Percentiles rank a stretch among this genome's conserved stretches.
Conservation (phyloP, 352 stramenopile species). For the Phytophthora ramorum region DNA sequence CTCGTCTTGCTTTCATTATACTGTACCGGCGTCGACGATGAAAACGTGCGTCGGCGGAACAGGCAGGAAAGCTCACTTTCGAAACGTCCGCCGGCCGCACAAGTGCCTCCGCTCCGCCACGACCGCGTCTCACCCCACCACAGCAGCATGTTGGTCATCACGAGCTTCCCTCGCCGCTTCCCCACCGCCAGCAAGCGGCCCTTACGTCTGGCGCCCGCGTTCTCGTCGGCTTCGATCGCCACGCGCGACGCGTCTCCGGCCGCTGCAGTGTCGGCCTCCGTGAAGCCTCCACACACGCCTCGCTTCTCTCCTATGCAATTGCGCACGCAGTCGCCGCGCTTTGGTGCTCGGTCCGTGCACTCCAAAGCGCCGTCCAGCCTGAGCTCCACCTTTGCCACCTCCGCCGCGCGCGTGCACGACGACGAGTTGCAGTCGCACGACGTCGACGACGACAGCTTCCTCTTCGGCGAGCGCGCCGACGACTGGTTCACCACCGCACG, state of each 20-base stretch:
- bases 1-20: too few species aligned
- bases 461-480: conserved; percentile 67
- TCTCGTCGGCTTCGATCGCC: conserved; percentile 13
- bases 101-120: conserved; percentile 14
- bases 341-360: conserved; percentile 13
- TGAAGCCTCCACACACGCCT: conserved; percentile 24
- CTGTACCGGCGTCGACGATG: too few species aligned
- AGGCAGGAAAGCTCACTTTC: conserved; percentile 19
- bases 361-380: conserved; percentile 21
- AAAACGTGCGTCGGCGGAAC: conserved; percentile 18
- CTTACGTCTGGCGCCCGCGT: conserved; percentile 29
- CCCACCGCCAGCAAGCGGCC: conserved; percentile 73
- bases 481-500: conserved; percentile 80
- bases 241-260: conserved; percentile 19
- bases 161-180: conserved; percentile 83
- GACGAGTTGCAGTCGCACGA: conserved; percentile 32
- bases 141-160: conserved; percentile 79
- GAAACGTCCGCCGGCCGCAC: conserved; percentile 15
- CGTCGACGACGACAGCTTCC: conserved; percentile 60
- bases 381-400: conserved; percentile 36
- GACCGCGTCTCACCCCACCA: not conserved
- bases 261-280: conserved; percentile 30
- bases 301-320: conserved; percentile 9
- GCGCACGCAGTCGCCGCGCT: not conserved
- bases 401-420: conserved; percentile 27